These are phyloP conservation scores for Solanum etuberosum DNA, from an alignment of 257 asterid species.

Conservation along the genomic window DNA sequence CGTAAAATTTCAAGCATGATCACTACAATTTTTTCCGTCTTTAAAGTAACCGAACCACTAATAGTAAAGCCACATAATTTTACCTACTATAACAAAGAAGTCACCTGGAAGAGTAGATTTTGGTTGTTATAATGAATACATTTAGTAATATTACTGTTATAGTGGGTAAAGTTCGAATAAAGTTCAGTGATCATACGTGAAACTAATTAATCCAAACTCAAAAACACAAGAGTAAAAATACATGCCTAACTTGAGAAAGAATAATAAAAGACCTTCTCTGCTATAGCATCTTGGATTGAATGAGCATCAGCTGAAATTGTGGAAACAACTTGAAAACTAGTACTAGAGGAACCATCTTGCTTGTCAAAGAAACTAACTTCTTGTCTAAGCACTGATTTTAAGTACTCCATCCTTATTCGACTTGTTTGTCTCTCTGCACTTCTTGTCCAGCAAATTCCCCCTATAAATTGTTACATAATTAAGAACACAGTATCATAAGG, in stretches of 20 bases:
- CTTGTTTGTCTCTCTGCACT: constrained; percentile 76
- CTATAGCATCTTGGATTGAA: constrained; percentile 56
- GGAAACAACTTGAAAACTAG: constrained; percentile 60
- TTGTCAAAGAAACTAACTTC: constrained; percentile 65
- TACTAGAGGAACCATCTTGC: constrained; percentile 34
- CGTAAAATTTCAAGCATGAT: neutral
- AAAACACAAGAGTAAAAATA: neutral
- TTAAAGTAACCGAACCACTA: neutral
- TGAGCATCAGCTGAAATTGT: constrained; percentile 60
- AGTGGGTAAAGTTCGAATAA: neutral
- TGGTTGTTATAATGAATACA: neutral
- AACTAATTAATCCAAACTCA: neutral
- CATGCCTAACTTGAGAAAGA: neutral
- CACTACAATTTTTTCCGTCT: neutral
- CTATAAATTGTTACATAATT: constrained; percentile 13
- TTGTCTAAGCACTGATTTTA: constrained; percentile 61
- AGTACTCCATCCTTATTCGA: constrained; percentile 43
- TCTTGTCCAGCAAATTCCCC: constrained; percentile 71
- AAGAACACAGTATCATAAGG: neutral
- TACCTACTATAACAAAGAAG: neutral
- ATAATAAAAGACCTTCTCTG: constrained; percentile 42
- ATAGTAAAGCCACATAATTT: neutral
- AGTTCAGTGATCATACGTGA: neutral
- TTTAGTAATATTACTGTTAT: neutral
- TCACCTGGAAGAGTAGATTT: neutral